Conservation (phyloP, 768 basidiomycete species). For the Psilocybe azurescens region DNA sequence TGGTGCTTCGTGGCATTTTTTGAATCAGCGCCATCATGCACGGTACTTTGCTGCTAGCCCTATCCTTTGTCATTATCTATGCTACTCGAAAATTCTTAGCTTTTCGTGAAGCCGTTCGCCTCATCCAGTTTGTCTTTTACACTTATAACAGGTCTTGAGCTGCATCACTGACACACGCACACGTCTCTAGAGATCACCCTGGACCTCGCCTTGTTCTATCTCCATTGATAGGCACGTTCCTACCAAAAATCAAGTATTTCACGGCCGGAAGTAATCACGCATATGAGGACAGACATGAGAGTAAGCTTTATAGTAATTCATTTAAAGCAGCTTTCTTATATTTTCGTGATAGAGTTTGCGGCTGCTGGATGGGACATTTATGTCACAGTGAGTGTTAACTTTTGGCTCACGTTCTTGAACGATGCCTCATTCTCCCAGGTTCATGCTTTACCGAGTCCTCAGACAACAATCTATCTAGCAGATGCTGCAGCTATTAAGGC, state of each 20-base stretch:
- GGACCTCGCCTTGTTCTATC: constrained; percentile 35
- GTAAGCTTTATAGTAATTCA: constrained; percentile 21
- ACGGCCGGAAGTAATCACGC: constrained; percentile 32
- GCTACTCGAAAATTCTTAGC: constrained; percentile 11
- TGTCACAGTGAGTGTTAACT: constrained; percentile 30
- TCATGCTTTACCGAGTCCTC: constrained; percentile 27
- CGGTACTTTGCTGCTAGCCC: not conserved
- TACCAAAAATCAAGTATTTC: constrained; percentile 34
- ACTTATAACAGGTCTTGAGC: not conserved
- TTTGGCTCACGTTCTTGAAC: too few species aligned
- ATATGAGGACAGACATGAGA: constrained; percentile 33
- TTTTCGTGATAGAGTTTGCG: constrained; percentile 29
- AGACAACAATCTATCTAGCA: constrained; percentile 33
- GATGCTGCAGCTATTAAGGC: constrained; percentile 47
- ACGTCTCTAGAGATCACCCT: constrained; percentile 33
- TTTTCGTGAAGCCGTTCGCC: constrained; percentile 24
- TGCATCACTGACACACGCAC: not conserved
- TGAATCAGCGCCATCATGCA: too few species aligned
- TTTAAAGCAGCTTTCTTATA: not conserved
- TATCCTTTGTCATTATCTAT: not conserved
- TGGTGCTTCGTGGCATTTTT: too few species aligned
- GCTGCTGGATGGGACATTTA: constrained; percentile 39
- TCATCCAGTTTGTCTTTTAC: constrained; percentile 30
- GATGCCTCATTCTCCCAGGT: constrained; percentile 20
- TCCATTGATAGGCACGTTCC: constrained; percentile 26